Evolutionary conservation across 306 rosid species (phyloP), one percentile per base, ranked within the genome.

Genomic region (Begonia loranthoides): DNA sequence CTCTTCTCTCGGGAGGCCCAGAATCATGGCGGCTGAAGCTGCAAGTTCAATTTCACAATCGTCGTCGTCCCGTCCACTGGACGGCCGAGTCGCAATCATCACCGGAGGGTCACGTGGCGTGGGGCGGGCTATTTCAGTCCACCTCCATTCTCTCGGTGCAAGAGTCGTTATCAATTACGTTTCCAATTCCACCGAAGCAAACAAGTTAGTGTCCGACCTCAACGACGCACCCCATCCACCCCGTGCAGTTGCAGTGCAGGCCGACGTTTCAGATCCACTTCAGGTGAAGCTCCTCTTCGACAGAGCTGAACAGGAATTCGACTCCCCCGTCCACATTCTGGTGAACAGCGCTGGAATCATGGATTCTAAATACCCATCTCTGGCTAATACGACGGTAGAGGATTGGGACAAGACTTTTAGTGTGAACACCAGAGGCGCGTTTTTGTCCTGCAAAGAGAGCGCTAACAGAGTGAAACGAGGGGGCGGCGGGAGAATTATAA

Each of bases 91-190:
- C 1, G 78, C 80, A 39, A 61, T 78, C 13, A 66, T 74, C 6
- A 78, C 80, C 6, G 84, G 84, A 12, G 68, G 70, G 9, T 73
- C 80, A 3, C 68, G 84, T 1, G 84, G 84, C 15, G 67, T 78
- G 5, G 84, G 78, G n/a, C 57, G 73, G 14, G 75, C 62, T 16
- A 70, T 78, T 21, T 77, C 77, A 58, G 21, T 50, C 57, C 78
- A 78, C 56, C 78, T 78, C 17, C 75, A 67, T 52, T 78, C 78
- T 10, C 72, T 74, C 0, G 84, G 80, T 38, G 80, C 80, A 28
- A 67, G 36, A 16, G 73, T 79, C 44, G 75, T 79, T n/a, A 2
- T 79, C 62, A 76, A 70, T 57, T 73, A 70, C 68, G 46, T 62
- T 49, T 79, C 87, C 60, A 64, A 73, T 61, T 66, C 76, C 1